phyloP scores from a whole-genome alignment of 148 eudicot species.

The Amaranthus cruentus region DNA sequence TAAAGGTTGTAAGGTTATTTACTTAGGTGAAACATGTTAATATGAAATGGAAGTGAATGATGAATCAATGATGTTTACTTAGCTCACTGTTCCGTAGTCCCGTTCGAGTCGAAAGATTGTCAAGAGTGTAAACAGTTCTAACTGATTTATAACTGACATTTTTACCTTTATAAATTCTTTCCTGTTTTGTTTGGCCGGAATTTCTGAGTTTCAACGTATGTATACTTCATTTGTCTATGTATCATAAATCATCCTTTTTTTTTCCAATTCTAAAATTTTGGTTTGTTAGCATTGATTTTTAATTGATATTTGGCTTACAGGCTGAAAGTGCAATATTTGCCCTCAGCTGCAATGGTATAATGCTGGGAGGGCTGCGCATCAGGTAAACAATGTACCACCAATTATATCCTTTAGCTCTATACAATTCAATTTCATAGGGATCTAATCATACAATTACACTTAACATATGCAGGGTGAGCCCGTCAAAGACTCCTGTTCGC shows the following conservation, averaged over 20 bases:
- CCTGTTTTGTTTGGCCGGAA: neutral
- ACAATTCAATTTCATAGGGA: too few species aligned
- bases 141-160: neutral
- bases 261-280: neutral
- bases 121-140: neutral
- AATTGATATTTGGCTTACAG: constrained; percentile 32
- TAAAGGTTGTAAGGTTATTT: neutral
- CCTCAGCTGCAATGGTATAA: constrained; percentile 63
- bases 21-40: neutral
- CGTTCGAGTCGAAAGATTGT: neutral
- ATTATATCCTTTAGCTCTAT: neutral
- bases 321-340: constrained; percentile 82
- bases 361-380: constrained; percentile 62
- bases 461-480: constrained; percentile 35
- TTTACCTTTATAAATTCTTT: neutral
- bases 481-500: constrained; percentile 45
- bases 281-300: neutral
- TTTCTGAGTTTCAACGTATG: neutral
- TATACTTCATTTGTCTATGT: neutral
- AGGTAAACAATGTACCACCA: constrained; percentile 33
- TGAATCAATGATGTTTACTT: neutral
- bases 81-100: neutral
- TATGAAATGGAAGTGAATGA: neutral
- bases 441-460: neutral
- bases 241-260: neutral